A percentile compares a stretch with the other conserved stretches of the same genome.
These are phyloP conservation scores for Pythium grandisporangium DNA, from an alignment of 352 stramenopile species.

Conservation along the genomic window DNA sequence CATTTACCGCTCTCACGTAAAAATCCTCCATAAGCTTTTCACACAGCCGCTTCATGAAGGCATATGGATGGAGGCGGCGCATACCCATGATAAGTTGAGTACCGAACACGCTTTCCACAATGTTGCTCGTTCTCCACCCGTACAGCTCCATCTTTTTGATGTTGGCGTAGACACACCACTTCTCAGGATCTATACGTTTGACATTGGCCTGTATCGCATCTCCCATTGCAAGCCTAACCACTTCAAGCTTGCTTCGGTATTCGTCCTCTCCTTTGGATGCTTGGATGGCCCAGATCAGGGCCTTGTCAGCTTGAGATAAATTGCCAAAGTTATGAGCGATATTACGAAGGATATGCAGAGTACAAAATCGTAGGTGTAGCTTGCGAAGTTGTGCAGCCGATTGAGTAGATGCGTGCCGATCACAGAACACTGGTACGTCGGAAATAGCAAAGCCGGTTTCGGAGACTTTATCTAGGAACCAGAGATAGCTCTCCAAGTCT, in stretches of 20 bases:
- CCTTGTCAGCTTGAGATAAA: background rate
- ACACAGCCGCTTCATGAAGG: constrained; percentile 1
- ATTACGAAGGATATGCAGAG: constrained; percentile 6
- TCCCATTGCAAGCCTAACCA: background rate
- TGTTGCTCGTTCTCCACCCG: constrained; percentile 14
- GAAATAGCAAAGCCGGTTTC: constrained; percentile 1
- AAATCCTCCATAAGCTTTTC: constrained; percentile 4
- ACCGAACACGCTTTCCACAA: constrained; percentile 10
- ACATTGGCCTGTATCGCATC: constrained; percentile 4
- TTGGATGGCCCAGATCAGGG: constrained; percentile 8
- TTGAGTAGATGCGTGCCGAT: background rate
- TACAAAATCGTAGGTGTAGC: constrained; percentile 7
- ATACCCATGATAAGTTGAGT: background rate
- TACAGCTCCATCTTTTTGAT: constrained; percentile 6
- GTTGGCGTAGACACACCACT: constrained; percentile 9
- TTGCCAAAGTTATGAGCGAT: constrained; percentile 4
- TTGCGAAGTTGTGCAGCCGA: background rate
- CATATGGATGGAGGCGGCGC: background rate
- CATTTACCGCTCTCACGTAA: constrained; percentile 1
- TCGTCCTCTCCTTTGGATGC: constrained; percentile 1
- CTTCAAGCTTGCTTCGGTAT: constrained; percentile 3
- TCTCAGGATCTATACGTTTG: background rate
- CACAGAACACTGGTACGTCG: constrained; percentile 6
- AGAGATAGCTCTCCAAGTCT: constrained; percentile 6
- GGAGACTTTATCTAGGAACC: constrained; percentile 5